Evolutionary conservation across 306 rosid genomes (phyloP).

Genomic region (Canavalia ensiformis): DNA sequence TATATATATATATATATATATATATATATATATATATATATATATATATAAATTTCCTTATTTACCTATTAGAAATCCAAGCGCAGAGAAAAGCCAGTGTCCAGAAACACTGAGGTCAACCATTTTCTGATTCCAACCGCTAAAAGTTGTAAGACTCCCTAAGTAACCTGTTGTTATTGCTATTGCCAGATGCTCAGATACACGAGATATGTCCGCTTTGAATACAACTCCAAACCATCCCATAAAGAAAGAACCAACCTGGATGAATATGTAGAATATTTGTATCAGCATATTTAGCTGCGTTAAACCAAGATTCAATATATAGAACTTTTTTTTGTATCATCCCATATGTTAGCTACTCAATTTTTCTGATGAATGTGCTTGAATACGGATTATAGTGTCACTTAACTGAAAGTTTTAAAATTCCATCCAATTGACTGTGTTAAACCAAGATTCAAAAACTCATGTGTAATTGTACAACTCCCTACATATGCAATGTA

Average conservation of each 20-base stretch:
- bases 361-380: neutral
- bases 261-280: slow-evolving; percentile 4
- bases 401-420: neutral
- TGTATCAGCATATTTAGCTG: neutral
- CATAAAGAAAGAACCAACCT: slow-evolving; percentile 83
- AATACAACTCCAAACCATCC: slow-evolving; percentile 80
- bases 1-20: no score
- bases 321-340: no score
- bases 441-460: neutral
- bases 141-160: slow-evolving; percentile 82
- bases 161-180: slow-evolving; percentile 75
- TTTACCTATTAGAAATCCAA: slow-evolving; percentile 71
- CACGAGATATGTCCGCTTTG: slow-evolving; percentile 63
- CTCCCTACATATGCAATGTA: neutral
- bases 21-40: no score
- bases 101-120: slow-evolving; percentile 67
- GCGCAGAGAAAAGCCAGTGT: slow-evolving; percentile 62
- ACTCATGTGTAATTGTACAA: neutral
- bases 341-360: neutral
- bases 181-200: slow-evolving; percentile 72
- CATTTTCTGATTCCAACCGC: slow-evolving; percentile 85
- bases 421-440: neutral
- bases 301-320: no score
- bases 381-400: neutral
- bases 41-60: neutral